phyloP scores from a whole-genome alignment of 441 rosid species.

The Pelargonium fulgidum region DNA sequence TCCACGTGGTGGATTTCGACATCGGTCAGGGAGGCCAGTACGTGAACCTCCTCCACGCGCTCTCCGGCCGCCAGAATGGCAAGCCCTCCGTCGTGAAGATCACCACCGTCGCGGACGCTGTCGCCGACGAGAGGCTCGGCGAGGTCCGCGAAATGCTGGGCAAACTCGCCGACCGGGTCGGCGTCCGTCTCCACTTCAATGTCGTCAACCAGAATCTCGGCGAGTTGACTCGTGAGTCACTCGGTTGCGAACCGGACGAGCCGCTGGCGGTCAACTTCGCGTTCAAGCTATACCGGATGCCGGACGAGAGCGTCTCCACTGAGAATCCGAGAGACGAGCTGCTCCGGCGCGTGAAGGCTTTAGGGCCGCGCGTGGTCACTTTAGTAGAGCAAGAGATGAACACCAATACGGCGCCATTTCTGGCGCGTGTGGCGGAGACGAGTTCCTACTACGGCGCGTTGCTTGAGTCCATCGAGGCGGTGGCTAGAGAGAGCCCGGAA shows the following conservation, averaged over 20 bases:
- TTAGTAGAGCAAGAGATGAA: conserved; percentile 82
- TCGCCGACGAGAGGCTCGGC: conserved; percentile 43
- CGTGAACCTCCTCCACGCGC: conserved; percentile 50
- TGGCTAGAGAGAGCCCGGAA: conserved; percentile 32
- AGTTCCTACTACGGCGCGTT: conserved; percentile 60
- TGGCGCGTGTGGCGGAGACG: conserved; percentile 54
- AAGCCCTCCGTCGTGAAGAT: conserved; percentile 40
- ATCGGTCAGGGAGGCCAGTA: conserved; percentile 74
- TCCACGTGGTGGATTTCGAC: conserved; percentile 79
- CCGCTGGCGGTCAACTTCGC: conserved; percentile 71
- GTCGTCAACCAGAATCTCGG: conserved; percentile 37
- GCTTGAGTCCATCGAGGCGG: conserved; percentile 69
- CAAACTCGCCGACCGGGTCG: conserved; percentile 32
- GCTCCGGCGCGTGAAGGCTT: conserved; percentile 69
- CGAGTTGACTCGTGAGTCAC: conserved; percentile 59
- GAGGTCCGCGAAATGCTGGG: conserved; percentile 39
- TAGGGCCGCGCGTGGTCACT: conserved; percentile 70
- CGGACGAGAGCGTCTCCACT: conserved; percentile 77
- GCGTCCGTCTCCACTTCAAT: conserved; percentile 41
- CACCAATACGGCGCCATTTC: conserved; percentile 76
- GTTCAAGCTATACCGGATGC: conserved; percentile 55
- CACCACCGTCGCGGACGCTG: conserved; percentile 50
- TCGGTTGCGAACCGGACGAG: conserved; percentile 65
- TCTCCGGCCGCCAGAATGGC: conserved; percentile 37
- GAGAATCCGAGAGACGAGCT: conserved; percentile 90